Conservation (phyloP, 73 alveolate genomes). For the Tetrahymena elliotti region DNA sequence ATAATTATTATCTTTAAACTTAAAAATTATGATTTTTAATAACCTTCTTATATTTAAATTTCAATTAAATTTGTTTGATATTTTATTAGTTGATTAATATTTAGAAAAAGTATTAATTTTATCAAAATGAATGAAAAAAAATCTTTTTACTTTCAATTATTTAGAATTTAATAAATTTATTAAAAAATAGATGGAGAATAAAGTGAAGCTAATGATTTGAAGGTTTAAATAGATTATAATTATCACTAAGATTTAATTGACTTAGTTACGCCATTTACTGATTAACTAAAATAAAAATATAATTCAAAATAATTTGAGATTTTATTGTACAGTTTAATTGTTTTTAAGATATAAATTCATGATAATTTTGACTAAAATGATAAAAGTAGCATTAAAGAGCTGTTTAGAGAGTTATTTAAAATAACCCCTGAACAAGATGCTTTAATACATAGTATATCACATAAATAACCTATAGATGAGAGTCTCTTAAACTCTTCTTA, state of each 20-base stretch:
- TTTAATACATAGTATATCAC: background rate
- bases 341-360: background rate
- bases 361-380: background rate
- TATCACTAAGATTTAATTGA: background rate
- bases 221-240: background rate
- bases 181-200: background rate
- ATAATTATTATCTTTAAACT: too few relatives aligned
- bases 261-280: background rate
- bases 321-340: background rate
- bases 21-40: too few relatives aligned
- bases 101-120: too few relatives aligned
- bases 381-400: background rate
- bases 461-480: background rate
- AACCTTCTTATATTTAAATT: too few relatives aligned
- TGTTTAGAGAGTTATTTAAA: background rate
- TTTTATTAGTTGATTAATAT: too few relatives aligned
- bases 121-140: too few relatives aligned
- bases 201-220: background rate
- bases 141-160: too few relatives aligned
- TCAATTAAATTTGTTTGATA: too few relatives aligned
- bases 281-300: background rate
- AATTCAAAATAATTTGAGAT: background rate
- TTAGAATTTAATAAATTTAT: background rate
- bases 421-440: background rate
- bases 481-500: background rate